Evolutionary conservation across 306 rosid genomes (phyloP).

Genomic region (Fragaria vesca): DNA sequence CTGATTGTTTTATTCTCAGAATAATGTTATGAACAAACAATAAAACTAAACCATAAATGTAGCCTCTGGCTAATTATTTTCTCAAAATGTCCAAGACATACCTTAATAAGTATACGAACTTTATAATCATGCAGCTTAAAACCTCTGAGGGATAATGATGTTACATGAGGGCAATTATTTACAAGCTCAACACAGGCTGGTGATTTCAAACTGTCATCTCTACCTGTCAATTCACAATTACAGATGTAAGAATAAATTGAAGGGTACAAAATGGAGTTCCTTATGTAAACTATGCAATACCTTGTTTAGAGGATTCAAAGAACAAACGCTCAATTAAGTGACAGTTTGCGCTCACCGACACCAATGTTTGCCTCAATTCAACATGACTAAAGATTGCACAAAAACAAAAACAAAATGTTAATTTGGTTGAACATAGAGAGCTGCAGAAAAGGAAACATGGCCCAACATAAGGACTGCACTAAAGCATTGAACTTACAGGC

Average conservation of each 20-base stretch:
- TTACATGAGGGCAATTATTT: slow-evolving; percentile 68
- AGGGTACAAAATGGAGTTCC: slow-evolving; percentile 19
- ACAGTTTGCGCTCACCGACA: slow-evolving; percentile 81
- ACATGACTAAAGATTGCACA: slow-evolving; percentile 59
- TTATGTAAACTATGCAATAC: slow-evolving; percentile 35
- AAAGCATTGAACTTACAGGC: slow-evolving; percentile 71
- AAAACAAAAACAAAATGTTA: slow-evolving; percentile 1
- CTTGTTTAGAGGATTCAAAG: slow-evolving; percentile 93
- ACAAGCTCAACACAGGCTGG: slow-evolving; percentile 78
- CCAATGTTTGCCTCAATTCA: slow-evolving; percentile 89
- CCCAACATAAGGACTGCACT: slow-evolving; percentile 24
- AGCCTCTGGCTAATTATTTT: neutral
- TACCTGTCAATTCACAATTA: slow-evolving; percentile 56
- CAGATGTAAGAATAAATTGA: slow-evolving; percentile 30
- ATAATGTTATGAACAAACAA: neutral
- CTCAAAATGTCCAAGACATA: slow-evolving; percentile 31
- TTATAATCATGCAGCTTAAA: slow-evolving; percentile 88
- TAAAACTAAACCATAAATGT: neutral
- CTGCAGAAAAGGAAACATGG: neutral
- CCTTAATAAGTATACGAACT: slow-evolving; percentile 90
- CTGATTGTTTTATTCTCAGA: neutral
- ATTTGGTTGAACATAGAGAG: neutral
- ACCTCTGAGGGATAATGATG: slow-evolving; percentile 91
- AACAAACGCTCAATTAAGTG: slow-evolving; percentile 78
- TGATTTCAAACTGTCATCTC: slow-evolving; percentile 94